phyloP scores from a whole-genome alignment of 225 moss, liverwort and hornwort species.

The Pleurozium schreberi region DNA sequence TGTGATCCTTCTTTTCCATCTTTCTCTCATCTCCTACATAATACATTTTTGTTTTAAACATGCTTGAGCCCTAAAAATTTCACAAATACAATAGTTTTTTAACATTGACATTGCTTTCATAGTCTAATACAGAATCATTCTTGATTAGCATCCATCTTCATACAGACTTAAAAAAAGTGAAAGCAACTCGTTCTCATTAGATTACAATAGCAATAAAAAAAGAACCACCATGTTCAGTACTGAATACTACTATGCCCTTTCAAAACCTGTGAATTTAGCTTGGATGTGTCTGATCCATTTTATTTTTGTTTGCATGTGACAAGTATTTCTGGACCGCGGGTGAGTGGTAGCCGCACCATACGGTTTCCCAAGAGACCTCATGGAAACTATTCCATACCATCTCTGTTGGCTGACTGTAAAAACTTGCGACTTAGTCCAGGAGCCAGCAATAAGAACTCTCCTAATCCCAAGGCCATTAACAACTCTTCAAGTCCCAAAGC shows the following conservation, averaged over 20 bases:
- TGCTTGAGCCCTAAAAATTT: not conserved
- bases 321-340: not conserved
- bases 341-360: conserved; percentile 4
- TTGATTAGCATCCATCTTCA: not conserved
- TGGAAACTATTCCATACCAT: not conserved
- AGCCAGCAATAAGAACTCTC: not conserved
- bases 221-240: too few species aligned
- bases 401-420: not conserved
- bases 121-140: not conserved
- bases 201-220: not conserved
- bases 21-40: not conserved
- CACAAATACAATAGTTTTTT: too few species aligned
- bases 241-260: too few species aligned
- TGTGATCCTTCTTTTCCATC: not conserved
- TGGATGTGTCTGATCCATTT: not conserved
- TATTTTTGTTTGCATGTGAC: not conserved
- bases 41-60: not conserved
- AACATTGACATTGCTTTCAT: not conserved
- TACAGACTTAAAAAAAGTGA: not conserved
- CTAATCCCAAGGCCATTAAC: not conserved
- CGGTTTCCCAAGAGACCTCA: not conserved
- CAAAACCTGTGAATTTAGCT: not conserved
- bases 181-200: not conserved
- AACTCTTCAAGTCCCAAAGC: not conserved
- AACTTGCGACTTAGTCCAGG: not conserved